Evolutionary conservation across 495 filamentous ascomycete species (phyloP), one percentile per base, ranked within the genome.

Genomic region (Rusavskia elegans): DNA sequence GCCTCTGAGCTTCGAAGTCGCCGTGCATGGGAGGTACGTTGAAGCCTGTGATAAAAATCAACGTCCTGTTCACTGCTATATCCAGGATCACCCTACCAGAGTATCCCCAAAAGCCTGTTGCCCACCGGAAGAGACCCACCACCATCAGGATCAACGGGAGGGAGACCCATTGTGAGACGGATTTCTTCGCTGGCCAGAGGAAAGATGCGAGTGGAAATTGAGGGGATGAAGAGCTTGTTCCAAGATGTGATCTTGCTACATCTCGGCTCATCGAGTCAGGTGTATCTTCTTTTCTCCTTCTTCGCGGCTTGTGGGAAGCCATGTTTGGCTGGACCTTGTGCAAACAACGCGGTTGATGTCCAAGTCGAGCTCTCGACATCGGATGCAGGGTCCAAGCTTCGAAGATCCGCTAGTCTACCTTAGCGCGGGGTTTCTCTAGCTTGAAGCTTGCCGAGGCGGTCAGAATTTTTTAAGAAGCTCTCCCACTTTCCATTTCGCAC

Each of bases 1-100:
- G 92, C 58, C 92, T 67, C 64, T 98, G 92, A 7, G 93, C 92
- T 66, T 98, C 92, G 63, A 95, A 96, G 64, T 98, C 92, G 50
- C 92, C 92, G 59, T 93, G 81, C 82, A 95, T 89, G 16, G 92
- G 92, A 3, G 88, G 88, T 39, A 79, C 78, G 55, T 82, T 68
- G 56, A 81, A 85, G 46, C 89, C 87, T 89, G 51, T 19, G 0
- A 35, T 46, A 45, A n/a, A 0, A 13, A 21, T 52, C 20, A 13
- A 27, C 19, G 3, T 14, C n/a, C 20, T 14, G 1, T 39, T 23
- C 50, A n/a, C 17, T 17, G 20, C 44, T 51, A 40, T 10, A 25
- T 21, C 14, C 11, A 23, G 16, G 53, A 20, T 29, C 29, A 7
- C 41, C 70, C 20, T 68, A 92, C 88, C 89, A 56, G 92, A 98